Percentiles rank a stretch among this genome's conserved stretches.
Evolutionary conservation across 192 early-diverging fungal genomes (phyloP).

Genomic region (Entomortierella beljakovae): DNA sequence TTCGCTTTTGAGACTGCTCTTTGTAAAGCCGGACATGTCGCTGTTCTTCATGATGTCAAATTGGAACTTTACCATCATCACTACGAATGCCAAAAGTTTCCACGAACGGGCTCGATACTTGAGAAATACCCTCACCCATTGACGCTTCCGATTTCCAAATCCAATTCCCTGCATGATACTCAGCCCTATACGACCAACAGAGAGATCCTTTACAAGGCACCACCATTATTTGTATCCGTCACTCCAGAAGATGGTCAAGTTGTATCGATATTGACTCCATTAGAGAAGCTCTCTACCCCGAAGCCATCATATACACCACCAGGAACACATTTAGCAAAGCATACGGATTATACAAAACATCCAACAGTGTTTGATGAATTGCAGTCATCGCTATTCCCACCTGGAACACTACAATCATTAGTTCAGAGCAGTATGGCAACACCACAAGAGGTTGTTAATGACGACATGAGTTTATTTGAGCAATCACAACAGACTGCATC

Average conservation of each 20-base stretch:
- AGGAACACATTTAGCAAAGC: slow-evolving; percentile 26
- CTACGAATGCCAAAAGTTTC: slow-evolving; percentile 8
- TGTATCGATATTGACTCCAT: not conserved
- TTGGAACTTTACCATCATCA: slow-evolving; percentile 33
- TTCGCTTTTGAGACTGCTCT: slow-evolving; percentile 56
- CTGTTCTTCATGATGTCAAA: slow-evolving; percentile 34
- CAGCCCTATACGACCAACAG: slow-evolving; percentile 8
- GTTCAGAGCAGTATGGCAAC: slow-evolving; percentile 38
- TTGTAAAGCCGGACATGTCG: slow-evolving; percentile 11
- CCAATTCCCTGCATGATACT: not conserved
- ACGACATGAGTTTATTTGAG: slow-evolving; percentile 28
- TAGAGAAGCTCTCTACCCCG: slow-evolving; percentile 4
- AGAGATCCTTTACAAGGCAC: slow-evolving; percentile 42
- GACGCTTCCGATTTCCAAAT: slow-evolving; percentile 1
- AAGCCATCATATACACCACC: slow-evolving; percentile 18
- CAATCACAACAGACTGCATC: not conserved
- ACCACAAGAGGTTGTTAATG: slow-evolving; percentile 38
- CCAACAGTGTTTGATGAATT: slow-evolving; percentile 47
- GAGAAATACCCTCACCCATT: slow-evolving; percentile 14
- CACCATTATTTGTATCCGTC: slow-evolving; percentile 15
- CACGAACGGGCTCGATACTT: not conserved
- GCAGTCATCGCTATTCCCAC: slow-evolving; percentile 51
- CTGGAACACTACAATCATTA: slow-evolving; percentile 33
- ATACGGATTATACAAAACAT: slow-evolving; percentile 48
- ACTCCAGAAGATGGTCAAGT: not conserved